Percentiles rank a stretch among this genome's conserved stretches.
phyloP scores from a whole-genome alignment of 768 basidiomycete species.

The Lentinula sp. region DNA sequence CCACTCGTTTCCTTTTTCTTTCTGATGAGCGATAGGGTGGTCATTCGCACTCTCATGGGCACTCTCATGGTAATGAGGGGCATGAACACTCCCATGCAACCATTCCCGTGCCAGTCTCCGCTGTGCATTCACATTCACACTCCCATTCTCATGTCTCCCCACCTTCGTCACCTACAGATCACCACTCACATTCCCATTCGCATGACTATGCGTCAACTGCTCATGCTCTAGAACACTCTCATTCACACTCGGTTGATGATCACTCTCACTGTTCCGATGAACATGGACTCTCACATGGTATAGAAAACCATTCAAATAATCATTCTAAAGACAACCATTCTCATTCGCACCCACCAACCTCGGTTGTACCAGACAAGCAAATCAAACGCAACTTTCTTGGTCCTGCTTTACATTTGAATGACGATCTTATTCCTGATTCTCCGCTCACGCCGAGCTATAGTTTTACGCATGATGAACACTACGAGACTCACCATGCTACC shows the following conservation, averaged over 20 bases:
- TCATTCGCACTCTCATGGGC: conserved; percentile 51
- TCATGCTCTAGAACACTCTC: conserved; percentile 25
- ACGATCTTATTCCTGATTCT: conserved; percentile 24
- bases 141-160: conserved; percentile 22
- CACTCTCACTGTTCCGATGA: conserved; percentile 17
- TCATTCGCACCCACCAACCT: conserved; percentile 8
- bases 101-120: conserved; percentile 15
- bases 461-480: conserved; percentile 48
- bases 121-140: conserved; percentile 24
- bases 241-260: conserved; percentile 16
- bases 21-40: conserved; percentile 34
- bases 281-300: conserved; percentile 19
- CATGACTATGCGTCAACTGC: conserved; percentile 23
- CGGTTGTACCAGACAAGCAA: conserved; percentile 12
- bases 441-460: conserved; percentile 66
- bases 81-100: conserved; percentile 14
- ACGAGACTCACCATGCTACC: conserved; percentile 33
- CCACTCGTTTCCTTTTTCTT: neutral
- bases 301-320: conserved; percentile 10
- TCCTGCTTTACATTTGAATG: conserved; percentile 31
- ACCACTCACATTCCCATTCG: conserved; percentile 7
- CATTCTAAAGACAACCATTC: conserved; percentile 3
- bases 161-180: conserved; percentile 8
- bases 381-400: conserved; percentile 33
- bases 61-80: conserved; percentile 20